phyloP scores from a whole-genome alignment of 257 asterid genomes.

The Cynanchum wilfordii region DNA sequence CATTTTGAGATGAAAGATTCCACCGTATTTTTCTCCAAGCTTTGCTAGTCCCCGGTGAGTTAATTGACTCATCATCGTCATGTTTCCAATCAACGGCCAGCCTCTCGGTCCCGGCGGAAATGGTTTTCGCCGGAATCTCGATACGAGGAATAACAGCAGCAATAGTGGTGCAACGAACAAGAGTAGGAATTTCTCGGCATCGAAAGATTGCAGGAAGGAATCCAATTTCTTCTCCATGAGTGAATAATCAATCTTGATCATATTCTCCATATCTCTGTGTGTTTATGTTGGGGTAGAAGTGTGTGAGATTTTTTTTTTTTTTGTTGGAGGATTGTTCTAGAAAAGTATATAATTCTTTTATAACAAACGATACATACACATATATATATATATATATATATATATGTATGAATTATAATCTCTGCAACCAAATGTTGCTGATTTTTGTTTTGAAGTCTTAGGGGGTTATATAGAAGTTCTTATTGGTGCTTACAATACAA shows the following conservation, averaged over 20 bases:
- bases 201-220: conserved; percentile 21
- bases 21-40: conserved; percentile 68
- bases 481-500: not conserved
- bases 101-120: conserved; percentile 87
- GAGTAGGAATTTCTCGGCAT: conserved; percentile 18
- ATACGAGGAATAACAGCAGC: conserved; percentile 19
- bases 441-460: not conserved
- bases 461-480: conserved; percentile 17
- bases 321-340: not conserved
- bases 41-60: conserved; percentile 74
- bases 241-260: not conserved
- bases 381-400: too few species aligned
- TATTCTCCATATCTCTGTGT: not conserved
- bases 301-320: not conserved
- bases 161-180: conserved; percentile 24
- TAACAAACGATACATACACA: too few species aligned
- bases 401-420: not conserved
- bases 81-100: conserved; percentile 76
- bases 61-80: conserved; percentile 55
- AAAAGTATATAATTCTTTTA: too few species aligned
- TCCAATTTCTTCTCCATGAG: conserved; percentile 9
- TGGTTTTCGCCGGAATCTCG: conserved; percentile 35
- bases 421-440: conserved; percentile 16
- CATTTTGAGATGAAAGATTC: conserved; percentile 61
- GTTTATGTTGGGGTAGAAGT: not conserved